These are phyloP conservation scores for Ramaria rubella DNA, from an alignment of 768 basidiomycete species.

Conservation along the genomic window DNA sequence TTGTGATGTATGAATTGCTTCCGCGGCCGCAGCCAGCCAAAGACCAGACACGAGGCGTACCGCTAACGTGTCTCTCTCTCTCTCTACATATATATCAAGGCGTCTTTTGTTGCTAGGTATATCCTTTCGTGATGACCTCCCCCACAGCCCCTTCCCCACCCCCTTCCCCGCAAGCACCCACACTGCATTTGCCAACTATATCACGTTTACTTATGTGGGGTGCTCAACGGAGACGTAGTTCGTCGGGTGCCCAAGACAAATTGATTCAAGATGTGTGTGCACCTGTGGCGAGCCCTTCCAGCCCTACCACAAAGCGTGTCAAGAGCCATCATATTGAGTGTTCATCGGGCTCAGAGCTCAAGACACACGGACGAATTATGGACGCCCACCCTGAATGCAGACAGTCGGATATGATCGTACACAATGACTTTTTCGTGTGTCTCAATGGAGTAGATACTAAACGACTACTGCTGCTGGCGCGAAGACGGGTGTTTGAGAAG, in stretches of 20 bases:
- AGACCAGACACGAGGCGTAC: background rate
- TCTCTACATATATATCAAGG: background rate
- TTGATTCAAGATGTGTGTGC: background rate
- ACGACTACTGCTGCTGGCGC: conserved; percentile 29
- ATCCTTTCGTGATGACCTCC: background rate
- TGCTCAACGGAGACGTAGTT: background rate
- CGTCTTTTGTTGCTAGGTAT: background rate
- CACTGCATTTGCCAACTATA: background rate
- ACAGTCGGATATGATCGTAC: conserved; percentile 11
- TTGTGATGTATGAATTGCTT: background rate
- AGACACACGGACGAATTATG: conserved; percentile 2
- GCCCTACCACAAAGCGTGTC: background rate
- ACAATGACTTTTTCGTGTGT: conserved; percentile 30
- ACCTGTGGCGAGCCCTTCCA: background rate
- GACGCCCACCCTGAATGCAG: conserved; percentile 5
- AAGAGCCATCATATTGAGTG: background rate
- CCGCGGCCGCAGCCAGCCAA: background rate
- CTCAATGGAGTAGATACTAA: conserved; percentile 31
- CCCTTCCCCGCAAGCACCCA: background rate
- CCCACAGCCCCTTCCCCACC: background rate
- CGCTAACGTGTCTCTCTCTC: background rate
- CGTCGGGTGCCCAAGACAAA: too few species aligned
- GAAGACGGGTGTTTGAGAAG: conserved; percentile 26
- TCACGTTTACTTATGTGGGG: background rate
- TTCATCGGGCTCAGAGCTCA: conserved; percentile 1